Evolutionary conservation across 148 eudicot genomes (phyloP).

Genomic region (Agrostemma githago): DNA sequence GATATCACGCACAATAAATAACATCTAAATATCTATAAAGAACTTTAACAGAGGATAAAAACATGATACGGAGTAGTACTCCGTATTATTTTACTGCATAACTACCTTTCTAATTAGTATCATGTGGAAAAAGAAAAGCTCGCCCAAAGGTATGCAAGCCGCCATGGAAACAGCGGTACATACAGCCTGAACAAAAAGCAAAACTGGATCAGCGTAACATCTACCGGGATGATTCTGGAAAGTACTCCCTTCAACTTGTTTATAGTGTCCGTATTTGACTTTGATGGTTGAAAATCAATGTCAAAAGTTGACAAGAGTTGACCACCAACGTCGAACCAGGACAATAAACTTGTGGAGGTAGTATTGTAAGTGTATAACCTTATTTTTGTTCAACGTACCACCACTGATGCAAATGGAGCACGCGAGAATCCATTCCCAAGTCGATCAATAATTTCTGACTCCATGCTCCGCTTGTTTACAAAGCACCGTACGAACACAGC

Average conservation of each 20-base stretch:
- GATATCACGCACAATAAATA: background rate
- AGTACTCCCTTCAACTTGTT: background rate
- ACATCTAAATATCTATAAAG: background rate
- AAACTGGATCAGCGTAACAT: background rate
- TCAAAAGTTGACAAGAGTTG: background rate
- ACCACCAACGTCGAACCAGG: background rate
- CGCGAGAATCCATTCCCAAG: conserved; percentile 96
- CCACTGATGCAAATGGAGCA: conserved; percentile 92
- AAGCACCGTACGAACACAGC: conserved; percentile 89
- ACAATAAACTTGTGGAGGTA: background rate
- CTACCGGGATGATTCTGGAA: background rate
- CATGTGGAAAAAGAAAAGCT: conserved; percentile 97
- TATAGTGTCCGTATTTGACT: background rate
- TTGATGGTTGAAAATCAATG: background rate
- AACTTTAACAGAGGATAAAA: background rate
- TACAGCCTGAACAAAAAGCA: conserved; percentile 55
- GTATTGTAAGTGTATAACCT: background rate
- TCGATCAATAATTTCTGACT: conserved; percentile 71
- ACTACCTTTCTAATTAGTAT: conserved; percentile 91
- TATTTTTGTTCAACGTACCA: conserved; percentile 47
- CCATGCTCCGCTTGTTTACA: conserved; percentile 70
- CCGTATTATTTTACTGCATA: background rate
- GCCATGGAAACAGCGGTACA: conserved; percentile 76
- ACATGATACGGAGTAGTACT: background rate
- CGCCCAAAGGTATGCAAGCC: conserved; percentile 93